Base-by-base conservation (phyloP, 306 rosid genomes). In the Vigna angularis region DNA sequence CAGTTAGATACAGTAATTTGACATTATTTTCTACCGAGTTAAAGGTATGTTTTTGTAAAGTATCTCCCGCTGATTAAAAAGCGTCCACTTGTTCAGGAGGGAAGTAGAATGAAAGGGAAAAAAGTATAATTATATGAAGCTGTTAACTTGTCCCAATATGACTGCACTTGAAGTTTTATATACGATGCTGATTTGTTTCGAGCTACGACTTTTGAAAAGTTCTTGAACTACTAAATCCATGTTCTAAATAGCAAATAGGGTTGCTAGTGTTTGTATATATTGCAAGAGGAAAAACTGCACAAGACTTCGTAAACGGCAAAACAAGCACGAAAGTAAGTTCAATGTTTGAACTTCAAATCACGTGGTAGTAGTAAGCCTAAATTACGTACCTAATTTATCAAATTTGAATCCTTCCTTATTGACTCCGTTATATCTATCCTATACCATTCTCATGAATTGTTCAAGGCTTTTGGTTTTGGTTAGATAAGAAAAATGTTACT, bases 161-260 rank as follows among this genome's bases (percentile, higher is more conserved):
- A 58, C 44, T 18, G 63, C 32, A 48, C 38, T 34, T 15, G n/a
- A 36, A 3, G 42, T 40, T 56, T 36, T 50, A 55, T 51, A 42
- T 56, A 45, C 1, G 13, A 45, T 26, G 53, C n/a, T 73, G 34
- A 55, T 64, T 42, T 80, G 69, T 65, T 16, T 20, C 4, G 22
- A 32, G 26, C 40, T 4, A 44, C 4, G 47, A 56, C 40, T 10
- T 18, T 56, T 45, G 72, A 58, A 59, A 76, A 52, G 78, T 57
- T 12, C 7, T 40, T 63, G n/a, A 55, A 11, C 61, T 28, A 9
- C 24, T 26, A 20, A 82, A 9, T 40, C n/a, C 5, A 42, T 49
- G 76, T 69, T 78, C 7, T 59, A 58, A 47, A 6, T 42, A n/a
- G 71, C 45, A 76, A 76, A 12, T 34, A 10, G n/a, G 72, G 15